These are phyloP conservation scores for Penicillium sp. DNA, from an alignment of 2,329 filamentous ascomycete genomes.

Conservation along the genomic window DNA sequence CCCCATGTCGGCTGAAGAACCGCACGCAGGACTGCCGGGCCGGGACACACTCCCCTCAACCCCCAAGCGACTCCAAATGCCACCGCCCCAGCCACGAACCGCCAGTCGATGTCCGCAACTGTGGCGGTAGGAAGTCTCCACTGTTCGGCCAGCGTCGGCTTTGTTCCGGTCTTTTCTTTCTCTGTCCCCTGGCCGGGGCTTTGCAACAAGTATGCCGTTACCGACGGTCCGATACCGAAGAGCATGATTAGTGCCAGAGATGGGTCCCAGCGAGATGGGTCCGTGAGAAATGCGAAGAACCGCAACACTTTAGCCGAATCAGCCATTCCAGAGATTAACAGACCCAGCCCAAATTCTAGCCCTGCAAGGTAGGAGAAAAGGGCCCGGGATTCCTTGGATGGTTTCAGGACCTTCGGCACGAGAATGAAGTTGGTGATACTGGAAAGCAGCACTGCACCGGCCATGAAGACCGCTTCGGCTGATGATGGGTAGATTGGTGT, in stretches of 20 bases:
- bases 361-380: constrained; percentile 45
- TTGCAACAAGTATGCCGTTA: constrained; percentile 32
- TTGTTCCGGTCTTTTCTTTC: constrained; percentile 19
- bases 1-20: constrained; percentile 48
- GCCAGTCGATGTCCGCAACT: constrained; percentile 46
- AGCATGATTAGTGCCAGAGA: constrained; percentile 47
- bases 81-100: constrained; percentile 45
- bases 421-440: constrained; percentile 32
- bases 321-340: constrained; percentile 50
- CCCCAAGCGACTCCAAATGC: constrained; percentile 52
- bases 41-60: constrained; percentile 49
- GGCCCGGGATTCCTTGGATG: constrained; percentile 30
- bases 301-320: constrained; percentile 47
- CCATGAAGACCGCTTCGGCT: constrained; percentile 33
- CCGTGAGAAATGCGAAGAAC: constrained; percentile 46
- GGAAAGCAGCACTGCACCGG: constrained; percentile 27
- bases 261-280: constrained; percentile 46
- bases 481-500: constrained; percentile 42
- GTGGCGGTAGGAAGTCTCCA: constrained; percentile 45
- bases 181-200: constrained; percentile 28
- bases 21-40: constrained; percentile 46
- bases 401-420: constrained; percentile 27
- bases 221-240: constrained; percentile 47
- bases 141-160: constrained; percentile 40
- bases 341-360: constrained; percentile 48